These are phyloP conservation scores for Aspergillus fructus DNA, from an alignment of 2,329 filamentous ascomycete species.

Conservation along the genomic window DNA sequence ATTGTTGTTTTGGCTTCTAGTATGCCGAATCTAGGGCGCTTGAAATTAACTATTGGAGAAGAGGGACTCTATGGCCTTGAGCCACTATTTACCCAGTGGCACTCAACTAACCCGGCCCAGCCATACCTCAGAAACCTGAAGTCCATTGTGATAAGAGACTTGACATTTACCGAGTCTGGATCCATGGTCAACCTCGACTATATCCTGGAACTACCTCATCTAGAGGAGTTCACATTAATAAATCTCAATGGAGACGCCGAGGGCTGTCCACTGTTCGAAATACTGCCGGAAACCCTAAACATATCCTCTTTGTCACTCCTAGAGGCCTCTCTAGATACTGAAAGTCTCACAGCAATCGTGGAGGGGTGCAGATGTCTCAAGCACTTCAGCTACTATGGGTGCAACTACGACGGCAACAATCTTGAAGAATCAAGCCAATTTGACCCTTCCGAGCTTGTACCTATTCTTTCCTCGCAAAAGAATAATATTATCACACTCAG, in stretches of 20 bases:
- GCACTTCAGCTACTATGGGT: not conserved
- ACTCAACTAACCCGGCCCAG: not conserved
- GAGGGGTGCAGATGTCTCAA: constrained; percentile 5
- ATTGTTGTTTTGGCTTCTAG: not conserved
- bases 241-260: not conserved
- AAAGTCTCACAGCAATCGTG: not conserved
- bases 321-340: not conserved
- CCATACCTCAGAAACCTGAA: constrained; percentile 1
- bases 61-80: constrained; percentile 1
- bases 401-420: not conserved
- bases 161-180: not conserved
- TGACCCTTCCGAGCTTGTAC: not conserved
- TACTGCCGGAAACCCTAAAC: not conserved
- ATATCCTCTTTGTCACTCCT: not conserved
- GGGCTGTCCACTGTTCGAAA: constrained; percentile 1
- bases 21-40: not conserved
- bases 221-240: constrained; percentile 2
- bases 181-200: not conserved
- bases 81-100: not conserved
- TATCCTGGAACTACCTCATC: constrained; percentile 3
- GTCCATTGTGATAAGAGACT: not conserved
- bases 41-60: not conserved
- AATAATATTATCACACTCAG: not conserved
- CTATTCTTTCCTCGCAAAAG: not conserved
- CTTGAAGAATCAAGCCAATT: not conserved